Evolutionary conservation across 805 yeast species (phyloP), one percentile per base, ranked within the genome.

Genomic region (Ogataea sp.): DNA sequence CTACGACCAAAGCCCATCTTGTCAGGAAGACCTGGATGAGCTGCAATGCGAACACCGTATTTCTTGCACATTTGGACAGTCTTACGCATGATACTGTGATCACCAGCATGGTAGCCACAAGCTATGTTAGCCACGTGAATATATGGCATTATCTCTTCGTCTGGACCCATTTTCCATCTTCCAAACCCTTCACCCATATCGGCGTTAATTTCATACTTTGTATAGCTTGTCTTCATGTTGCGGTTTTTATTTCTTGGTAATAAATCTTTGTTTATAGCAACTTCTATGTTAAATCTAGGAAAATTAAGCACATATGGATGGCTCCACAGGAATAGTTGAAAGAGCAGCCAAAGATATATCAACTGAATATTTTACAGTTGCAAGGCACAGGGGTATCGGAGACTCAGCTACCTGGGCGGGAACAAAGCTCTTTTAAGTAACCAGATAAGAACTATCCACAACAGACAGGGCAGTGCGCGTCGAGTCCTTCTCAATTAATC

Each of bases 71-170:
- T 40, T 33, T 46, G 40, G 7, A 64, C 64, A 39, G 62, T 64
- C 20, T 54, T 41, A 17, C 47, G 42, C 69, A 64, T 64, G 27
- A 55, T 62, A 27, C 50, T 56, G 37, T 55, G 59, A 44, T 64
- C 68, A 15, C 68, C 67, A 27, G 67, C 69, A 44, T 64, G 69
- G 35, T 58, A 63, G 4, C 69, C 69, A 47, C 69, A 64, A 9
- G 69, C 69, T 39, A 64, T 46, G 40, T 64, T 64, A 7, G 69
- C 69, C 7, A 55, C 51, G 44, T 63, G 65, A 36, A 64, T 63
- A 20, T 49, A 44, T 14, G 65, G 66, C 66, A 64, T 64, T 24
- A 64, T 56, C 20, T 64, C 67, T 16, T 53, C 64, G 46, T 63
- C 68, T 6, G 65, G 65, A 0, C 64, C 68, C 58, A 62, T 55